These are phyloP conservation scores for Kwoniella botswanensis DNA, from an alignment of 768 basidiomycete genomes.

Conservation along the genomic window DNA sequence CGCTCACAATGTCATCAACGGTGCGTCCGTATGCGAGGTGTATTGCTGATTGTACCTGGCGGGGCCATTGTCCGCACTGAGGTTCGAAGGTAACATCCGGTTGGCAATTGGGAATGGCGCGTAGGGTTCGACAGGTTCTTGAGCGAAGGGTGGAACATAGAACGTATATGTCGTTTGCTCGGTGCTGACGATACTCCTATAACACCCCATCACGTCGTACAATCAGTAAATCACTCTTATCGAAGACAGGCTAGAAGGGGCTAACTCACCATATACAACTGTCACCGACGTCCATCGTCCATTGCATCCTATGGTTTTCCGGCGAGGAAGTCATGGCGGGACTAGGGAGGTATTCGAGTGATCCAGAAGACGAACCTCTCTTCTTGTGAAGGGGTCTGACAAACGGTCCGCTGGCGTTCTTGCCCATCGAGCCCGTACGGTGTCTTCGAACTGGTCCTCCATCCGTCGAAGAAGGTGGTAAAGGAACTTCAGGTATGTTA, in stretches of 20 bases:
- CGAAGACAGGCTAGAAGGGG: not conserved
- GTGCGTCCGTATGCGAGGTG: conserved; percentile 34
- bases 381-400: conserved; percentile 37
- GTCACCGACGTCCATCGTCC: conserved; percentile 49
- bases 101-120: conserved; percentile 44
- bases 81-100: conserved; percentile 36
- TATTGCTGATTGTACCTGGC: conserved; percentile 32
- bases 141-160: conserved; percentile 43
- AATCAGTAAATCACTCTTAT: not conserved
- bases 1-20: conserved; percentile 51
- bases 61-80: conserved; percentile 24
- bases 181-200: conserved; percentile 54
- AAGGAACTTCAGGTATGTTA: conserved; percentile 21
- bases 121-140: conserved; percentile 32
- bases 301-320: conserved; percentile 24
- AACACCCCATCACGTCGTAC: not conserved
- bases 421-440: conserved; percentile 37
- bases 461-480: conserved; percentile 35
- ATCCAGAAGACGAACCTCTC: conserved; percentile 24
- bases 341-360: conserved; percentile 16
- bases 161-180: conserved; percentile 53
- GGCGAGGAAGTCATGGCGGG: conserved; percentile 19
- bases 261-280: conserved; percentile 39
- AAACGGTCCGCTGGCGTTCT: conserved; percentile 22
- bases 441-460: conserved; percentile 45